Base-by-base conservation (phyloP, 768 basidiomycete genomes). In the Podaxis sp. region DNA sequence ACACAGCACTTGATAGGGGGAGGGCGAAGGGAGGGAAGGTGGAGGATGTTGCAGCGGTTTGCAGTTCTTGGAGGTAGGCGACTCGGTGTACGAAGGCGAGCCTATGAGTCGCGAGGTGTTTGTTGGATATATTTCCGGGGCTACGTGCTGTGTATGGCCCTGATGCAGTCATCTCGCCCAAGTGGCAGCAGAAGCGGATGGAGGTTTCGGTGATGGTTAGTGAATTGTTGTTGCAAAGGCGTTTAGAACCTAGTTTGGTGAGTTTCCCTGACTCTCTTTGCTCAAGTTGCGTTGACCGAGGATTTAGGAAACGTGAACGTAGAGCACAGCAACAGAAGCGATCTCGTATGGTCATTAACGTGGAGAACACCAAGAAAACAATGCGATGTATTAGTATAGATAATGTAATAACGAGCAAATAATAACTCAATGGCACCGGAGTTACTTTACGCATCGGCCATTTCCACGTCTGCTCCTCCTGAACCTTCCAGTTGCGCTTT, bases 381-480 rank as follows among this genome's bases (percentile, higher is more conserved):
- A 10, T 1, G 17, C 5, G 24, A 30, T 37, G 36, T 54, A 54
- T 54, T 30, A 54, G 52, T 22, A 54, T 13, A 37, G 20, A 22
- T 56, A 56, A 0, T 26, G 28, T 28, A 46, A 22, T 20, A 37
- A 54, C 7, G 11, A 20, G 41, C 20, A 20, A 40, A 26, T 33
- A 15, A 20, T 50, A 37, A 36, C 37, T 53, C 41, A n/a, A 54
- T 53, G 26, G 26, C 5, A 54, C 22, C 12, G 37, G 22, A 17
- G 6, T 46, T 20, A n/a, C 15, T n/a, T 67, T 63, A 77, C 26
- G 67, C 66, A 53, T 80, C 79, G 26, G 69, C 76, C 88, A 89
- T 89, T 50, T 81, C 77, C 17, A 86, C 78, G 67, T 89, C 87
- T 33, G 68, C 78, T 50, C 76, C 74, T 3, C 49, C 71, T 17